Evolutionary conservation across 2,329 filamentous ascomycete genomes (phyloP).

Genomic region (Alternaria ethzedia): DNA sequence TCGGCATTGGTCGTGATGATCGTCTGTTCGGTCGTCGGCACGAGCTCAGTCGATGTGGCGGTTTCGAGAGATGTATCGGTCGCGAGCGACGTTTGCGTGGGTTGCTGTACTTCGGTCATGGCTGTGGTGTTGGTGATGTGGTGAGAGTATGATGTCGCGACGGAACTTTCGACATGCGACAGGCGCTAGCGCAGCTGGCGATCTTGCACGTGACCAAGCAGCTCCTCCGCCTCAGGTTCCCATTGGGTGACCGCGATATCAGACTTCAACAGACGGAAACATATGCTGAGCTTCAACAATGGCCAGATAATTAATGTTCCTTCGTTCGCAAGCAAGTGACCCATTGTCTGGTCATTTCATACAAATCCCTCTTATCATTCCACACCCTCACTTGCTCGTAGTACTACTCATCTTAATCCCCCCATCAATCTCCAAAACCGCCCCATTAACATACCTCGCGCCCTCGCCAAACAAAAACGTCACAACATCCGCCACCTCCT

Average conservation of each 20-base stretch:
- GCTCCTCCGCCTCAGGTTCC: not conserved
- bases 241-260: not conserved
- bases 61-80: slow-evolving; percentile 31
- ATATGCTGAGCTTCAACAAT: not conserved
- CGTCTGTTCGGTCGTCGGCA: slow-evolving; percentile 35
- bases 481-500: slow-evolving; percentile 59
- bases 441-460: slow-evolving; percentile 56
- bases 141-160: slow-evolving; percentile 10
- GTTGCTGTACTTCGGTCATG: slow-evolving; percentile 41
- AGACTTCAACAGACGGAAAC: not conserved
- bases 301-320: rapidly evolving
- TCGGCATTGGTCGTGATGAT: slow-evolving; percentile 49
- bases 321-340: not conserved
- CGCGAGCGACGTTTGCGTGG: slow-evolving; percentile 27
- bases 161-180: slow-evolving; percentile 23
- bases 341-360: not conserved
- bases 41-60: slow-evolving; percentile 30
- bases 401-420: slow-evolving; percentile 43
- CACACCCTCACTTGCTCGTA: slow-evolving; percentile 22
- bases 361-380: not conserved
- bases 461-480: slow-evolving; percentile 57
- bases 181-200: slow-evolving; percentile 13
- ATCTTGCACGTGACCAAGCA: slow-evolving; percentile 56
- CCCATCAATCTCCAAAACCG: slow-evolving; percentile 58
- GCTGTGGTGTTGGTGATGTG: slow-evolving; percentile 13